A percentile compares a stretch with the other conserved stretches of the same genome.
phyloP scores from a whole-genome alignment of 768 basidiomycete species.

The Russula emetica region DNA sequence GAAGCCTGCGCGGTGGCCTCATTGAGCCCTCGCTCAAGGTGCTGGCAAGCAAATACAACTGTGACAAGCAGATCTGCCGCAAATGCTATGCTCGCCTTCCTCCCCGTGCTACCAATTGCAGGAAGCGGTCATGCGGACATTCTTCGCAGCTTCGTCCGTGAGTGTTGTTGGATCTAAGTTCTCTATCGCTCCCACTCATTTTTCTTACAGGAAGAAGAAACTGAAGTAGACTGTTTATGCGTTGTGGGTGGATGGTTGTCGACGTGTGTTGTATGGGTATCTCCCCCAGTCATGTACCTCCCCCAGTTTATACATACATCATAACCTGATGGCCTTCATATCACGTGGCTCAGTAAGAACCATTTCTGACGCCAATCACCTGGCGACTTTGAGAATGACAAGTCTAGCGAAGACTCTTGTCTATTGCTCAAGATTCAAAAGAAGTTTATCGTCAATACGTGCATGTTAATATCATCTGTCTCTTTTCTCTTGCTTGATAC shows the following conservation, averaged over 20 bases:
- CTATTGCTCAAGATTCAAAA: constrained; percentile 1
- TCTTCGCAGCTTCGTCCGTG: constrained; percentile 89
- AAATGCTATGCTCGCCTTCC: constrained; percentile 99
- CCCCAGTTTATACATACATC: too few relatives aligned
- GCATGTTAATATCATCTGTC: constrained; percentile 8
- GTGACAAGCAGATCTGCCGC: constrained; percentile 99
- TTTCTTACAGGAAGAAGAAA: constrained; percentile 78
- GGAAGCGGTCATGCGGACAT: constrained; percentile 90
- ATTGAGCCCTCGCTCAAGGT: constrained; percentile 99
- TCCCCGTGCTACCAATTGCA: constrained; percentile 98
- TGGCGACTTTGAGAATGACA: neutral
- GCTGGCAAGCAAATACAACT: constrained; percentile 96
- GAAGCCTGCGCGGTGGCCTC: constrained; percentile 92
- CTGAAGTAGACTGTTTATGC: constrained; percentile 62
- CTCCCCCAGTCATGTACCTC: constrained; percentile 17
- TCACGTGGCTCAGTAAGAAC: neutral
- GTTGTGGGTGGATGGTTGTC: constrained; percentile 7
- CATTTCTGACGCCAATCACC: neutral
- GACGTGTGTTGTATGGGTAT: neutral
- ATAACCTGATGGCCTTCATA: too few relatives aligned
- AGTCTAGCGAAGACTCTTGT: neutral
- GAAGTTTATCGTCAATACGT: constrained; percentile 15
- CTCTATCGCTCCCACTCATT: neutral
- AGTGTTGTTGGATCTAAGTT: constrained; percentile 37
- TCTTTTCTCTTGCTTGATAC: constrained; percentile 1